Conservation (phyloP, 192 early-diverging fungal genomes). For the Dissophora globulifera region DNA sequence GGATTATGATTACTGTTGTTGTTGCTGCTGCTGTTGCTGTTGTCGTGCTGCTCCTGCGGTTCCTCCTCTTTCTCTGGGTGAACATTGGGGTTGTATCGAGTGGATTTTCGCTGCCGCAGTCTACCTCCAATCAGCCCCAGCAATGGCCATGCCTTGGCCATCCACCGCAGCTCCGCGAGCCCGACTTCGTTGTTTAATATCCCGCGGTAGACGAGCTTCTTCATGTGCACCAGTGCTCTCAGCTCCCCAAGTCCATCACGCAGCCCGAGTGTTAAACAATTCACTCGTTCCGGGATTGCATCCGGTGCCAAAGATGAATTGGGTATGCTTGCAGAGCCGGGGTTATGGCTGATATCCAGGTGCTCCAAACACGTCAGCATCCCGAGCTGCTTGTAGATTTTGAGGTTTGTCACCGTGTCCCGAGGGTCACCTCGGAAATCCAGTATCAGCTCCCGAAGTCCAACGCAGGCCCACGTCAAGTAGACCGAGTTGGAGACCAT, state of each 20-base stretch:
- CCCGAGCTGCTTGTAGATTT: conserved; percentile 22
- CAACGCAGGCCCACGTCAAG: conserved; percentile 26
- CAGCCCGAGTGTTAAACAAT: conserved; percentile 18
- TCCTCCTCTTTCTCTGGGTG: conserved; percentile 1
- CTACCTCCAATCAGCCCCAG: conserved; percentile 29
- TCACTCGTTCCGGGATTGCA: neutral
- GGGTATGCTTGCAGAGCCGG: neutral
- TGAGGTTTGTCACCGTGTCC: neutral
- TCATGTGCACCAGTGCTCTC: conserved; percentile 15
- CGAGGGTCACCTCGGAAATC: conserved; percentile 30
- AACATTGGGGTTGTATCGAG: conserved; percentile 9
- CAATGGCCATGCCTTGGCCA: conserved; percentile 37
- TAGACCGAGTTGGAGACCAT: conserved; percentile 36
- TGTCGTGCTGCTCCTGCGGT: neutral
- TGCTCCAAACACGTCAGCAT: conserved; percentile 20
- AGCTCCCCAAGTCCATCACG: conserved; percentile 14
- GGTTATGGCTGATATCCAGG: conserved; percentile 13
- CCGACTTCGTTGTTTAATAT: conserved; percentile 10
- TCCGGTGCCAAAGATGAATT: neutral
- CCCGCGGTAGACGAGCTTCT: conserved; percentile 17
- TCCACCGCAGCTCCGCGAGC: conserved; percentile 35
- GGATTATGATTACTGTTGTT: neutral
- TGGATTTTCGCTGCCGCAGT: conserved; percentile 7
- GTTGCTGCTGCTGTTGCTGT: neutral
- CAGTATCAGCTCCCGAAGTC: conserved; percentile 22